A percentile compares a stretch with the other conserved stretches of the same genome.
Conservation (phyloP, 805 yeast genomes). For the Candida silvicultrix region DNA sequence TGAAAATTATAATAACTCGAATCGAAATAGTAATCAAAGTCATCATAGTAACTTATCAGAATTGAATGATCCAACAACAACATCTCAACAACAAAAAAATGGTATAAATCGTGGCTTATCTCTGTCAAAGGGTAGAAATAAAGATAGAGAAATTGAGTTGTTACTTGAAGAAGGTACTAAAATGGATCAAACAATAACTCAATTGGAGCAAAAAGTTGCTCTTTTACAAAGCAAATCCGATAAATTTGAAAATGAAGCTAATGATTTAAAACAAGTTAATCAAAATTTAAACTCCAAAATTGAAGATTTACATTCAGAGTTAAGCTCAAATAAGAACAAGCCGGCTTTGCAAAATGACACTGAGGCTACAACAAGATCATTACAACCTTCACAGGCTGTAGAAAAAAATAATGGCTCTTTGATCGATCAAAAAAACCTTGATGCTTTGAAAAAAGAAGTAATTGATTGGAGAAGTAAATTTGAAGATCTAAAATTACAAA, state of each 20-base stretch:
- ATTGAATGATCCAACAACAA: background rate
- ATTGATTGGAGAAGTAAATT: conserved; percentile 45
- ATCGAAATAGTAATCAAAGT: background rate
- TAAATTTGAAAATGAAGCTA: conserved; percentile 17
- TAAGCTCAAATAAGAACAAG: background rate
- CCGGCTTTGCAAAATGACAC: too few species aligned
- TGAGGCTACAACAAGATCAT: background rate
- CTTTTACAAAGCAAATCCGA: conserved; percentile 21
- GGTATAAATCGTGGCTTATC: conserved; percentile 19
- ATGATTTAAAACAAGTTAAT: conserved; percentile 15
- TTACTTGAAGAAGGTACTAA: conserved; percentile 41
- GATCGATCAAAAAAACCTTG: conserved; percentile 25
- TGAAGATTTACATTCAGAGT: conserved; percentile 12
- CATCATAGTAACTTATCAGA: background rate
- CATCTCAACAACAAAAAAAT: conserved; percentile 6
- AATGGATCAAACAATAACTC: conserved; percentile 39
- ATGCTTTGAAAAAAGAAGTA: conserved; percentile 28
- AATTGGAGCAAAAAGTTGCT: conserved; percentile 26
- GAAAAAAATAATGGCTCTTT: background rate
- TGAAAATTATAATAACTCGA: background rate
- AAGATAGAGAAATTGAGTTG: conserved; percentile 38
- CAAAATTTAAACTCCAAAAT: conserved; percentile 14
- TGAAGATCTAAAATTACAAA: conserved; percentile 37
- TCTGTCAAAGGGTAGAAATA: conserved; percentile 19
- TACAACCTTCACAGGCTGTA: background rate